Evolutionary conservation across 1,284 basidiomycete species (phyloP).

Genomic region (Ustilago xerochloae): DNA sequence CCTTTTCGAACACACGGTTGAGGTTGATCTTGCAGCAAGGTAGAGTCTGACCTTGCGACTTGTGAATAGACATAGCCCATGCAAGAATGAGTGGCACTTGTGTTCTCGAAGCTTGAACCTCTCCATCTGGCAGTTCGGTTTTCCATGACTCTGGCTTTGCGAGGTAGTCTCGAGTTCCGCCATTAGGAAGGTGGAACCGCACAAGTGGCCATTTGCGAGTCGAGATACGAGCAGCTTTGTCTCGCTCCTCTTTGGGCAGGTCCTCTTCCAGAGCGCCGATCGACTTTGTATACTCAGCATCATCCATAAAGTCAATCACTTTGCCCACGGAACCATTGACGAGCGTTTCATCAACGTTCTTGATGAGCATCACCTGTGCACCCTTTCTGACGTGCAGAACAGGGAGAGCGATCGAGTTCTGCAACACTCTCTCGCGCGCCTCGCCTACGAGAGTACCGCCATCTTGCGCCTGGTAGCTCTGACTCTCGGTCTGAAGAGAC

Average conservation of each 20-base stretch:
- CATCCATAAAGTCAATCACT: conserved; percentile 69
- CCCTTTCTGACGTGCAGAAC: conserved; percentile 76
- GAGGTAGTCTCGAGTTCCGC: conserved; percentile 53
- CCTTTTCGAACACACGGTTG: conserved; percentile 63
- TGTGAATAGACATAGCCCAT: conserved; percentile 68
- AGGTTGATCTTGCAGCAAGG: conserved; percentile 64
- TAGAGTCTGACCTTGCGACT: conserved; percentile 67
- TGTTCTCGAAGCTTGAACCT: conserved; percentile 65
- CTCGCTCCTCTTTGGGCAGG: conserved; percentile 39
- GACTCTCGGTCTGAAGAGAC: conserved; percentile 37
- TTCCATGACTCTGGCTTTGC: conserved; percentile 67
- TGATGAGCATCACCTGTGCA: conserved; percentile 79
- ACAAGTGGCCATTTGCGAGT: conserved; percentile 59
- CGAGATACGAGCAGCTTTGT: conserved; percentile 51
- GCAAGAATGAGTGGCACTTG: conserved; percentile 67
- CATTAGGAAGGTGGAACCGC: conserved; percentile 55
- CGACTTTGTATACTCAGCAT: conserved; percentile 39
- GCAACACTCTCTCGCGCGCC: conserved; percentile 46
- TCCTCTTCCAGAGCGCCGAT: conserved; percentile 61
- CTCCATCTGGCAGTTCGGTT: conserved; percentile 67
- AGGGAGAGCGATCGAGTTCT: conserved; percentile 57
- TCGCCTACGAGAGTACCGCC: conserved; percentile 46
- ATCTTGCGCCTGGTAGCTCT: conserved; percentile 56
- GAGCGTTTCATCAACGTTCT: conserved; percentile 78
- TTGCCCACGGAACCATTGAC: conserved; percentile 86